Percentiles rank a stretch among this genome's conserved stretches.
Evolutionary conservation across 495 filamentous ascomycete species (phyloP).

Genomic region (Polyplosphaeria fusca): DNA sequence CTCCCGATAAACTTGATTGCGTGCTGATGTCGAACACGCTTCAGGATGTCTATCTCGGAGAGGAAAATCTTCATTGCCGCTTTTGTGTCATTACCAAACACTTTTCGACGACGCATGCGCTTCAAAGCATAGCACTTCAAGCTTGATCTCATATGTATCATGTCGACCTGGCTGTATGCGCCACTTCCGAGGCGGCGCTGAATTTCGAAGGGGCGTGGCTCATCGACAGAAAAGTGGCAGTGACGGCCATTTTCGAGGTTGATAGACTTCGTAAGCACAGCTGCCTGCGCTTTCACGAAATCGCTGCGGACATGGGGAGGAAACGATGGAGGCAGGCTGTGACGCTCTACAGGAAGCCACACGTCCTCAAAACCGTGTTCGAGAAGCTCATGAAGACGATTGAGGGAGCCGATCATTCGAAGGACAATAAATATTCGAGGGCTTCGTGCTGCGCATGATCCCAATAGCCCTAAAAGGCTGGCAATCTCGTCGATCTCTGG

Average conservation of each 20-base stretch:
- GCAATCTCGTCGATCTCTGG: not conserved
- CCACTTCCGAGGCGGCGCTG: not conserved
- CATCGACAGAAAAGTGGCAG: not conserved
- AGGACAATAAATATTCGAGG: slow-evolving; percentile 15
- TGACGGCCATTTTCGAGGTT: slow-evolving; percentile 1
- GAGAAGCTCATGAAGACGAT: slow-evolving; percentile 5
- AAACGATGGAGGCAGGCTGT: not conserved
- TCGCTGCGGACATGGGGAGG: not conserved
- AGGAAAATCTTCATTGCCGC: not conserved
- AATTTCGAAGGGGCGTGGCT: slow-evolving; percentile 3
- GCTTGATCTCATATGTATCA: not conserved
- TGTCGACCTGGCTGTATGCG: not conserved
- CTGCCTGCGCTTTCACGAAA: not conserved
- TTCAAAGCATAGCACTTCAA: not conserved
- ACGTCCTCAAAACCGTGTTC: slow-evolving; percentile 5
- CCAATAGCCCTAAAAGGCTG: not conserved
- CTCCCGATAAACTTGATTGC: slow-evolving; percentile 31
- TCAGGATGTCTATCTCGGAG: not conserved
- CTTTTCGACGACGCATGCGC: not conserved
- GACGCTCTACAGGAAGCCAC: slow-evolving; percentile 4
- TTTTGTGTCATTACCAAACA: not conserved
- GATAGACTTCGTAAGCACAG: not conserved
- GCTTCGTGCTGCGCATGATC: not conserved
- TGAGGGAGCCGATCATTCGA: slow-evolving; percentile 5
- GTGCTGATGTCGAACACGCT: slow-evolving; percentile 9